Base-by-base conservation (phyloP, 257 asterid species). In the Solanum tacnaense region DNA sequence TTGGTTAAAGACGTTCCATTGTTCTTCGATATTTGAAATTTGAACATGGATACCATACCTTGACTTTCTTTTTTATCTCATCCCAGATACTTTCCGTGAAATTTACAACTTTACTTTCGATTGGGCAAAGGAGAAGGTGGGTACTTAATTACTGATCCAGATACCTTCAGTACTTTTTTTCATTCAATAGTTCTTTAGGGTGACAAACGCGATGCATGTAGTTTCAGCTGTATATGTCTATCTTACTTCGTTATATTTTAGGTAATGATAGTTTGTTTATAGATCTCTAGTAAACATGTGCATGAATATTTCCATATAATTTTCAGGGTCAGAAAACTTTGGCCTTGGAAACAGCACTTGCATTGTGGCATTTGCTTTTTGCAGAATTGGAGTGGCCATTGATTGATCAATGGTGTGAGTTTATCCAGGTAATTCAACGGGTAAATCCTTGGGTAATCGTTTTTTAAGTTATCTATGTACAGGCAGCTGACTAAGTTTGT, bases 71-170 rank as follows among this genome's bases (percentile, higher is more conserved):
- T 46, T 81, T 44, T 2, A 29, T 35, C 83, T 70, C 60, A 84
- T 34, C 90, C 58, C 96, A 97, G 99, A 96, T 31, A 96, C 94
- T 91, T 96, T 95, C 89, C 92, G 93, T 25, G 99, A 96, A 87
- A 94, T 96, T 91, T 97, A 97, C 92, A 94, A 94, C 91, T 97
- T 92, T 72, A 97, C 99, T 84, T 97, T 97, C 89, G 97, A 98
- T 88, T 97, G 99, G 99, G 99, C 99, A 88, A 97, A 96, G 88
- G 99, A 97, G 91, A 96, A 97, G 99, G 99, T 97, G 4, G 15
- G 29, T 31, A 29, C 85, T 82, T 31, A 15, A 29, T 29, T 31
- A 49, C 70, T 49, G 65, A 79, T 44, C 25, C 62, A 52, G 62
- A 6, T 52, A 16, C 62, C 39, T 23, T 44, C 65, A 41, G 13